A percentile compares a stretch with the other conserved stretches of the same genome.
phyloP scores from a whole-genome alignment of 1,284 basidiomycete genomes.

The Schizopora paradoxa region DNA sequence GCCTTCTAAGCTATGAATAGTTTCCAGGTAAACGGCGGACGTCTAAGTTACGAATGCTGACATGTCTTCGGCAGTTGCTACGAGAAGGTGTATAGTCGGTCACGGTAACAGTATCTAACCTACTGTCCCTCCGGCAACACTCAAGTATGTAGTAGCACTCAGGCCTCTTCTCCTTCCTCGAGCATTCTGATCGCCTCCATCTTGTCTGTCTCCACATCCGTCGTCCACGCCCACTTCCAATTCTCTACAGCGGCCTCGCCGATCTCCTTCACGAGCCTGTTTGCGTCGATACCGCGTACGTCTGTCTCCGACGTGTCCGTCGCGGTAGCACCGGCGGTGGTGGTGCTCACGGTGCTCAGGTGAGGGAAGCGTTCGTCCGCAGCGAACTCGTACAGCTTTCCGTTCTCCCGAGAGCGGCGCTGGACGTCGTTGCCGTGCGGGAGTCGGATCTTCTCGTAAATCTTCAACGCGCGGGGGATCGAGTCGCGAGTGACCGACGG shows the following conservation, averaged over 20 bases:
- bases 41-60: no score
- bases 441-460: conserved; percentile 35
- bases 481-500: conserved; percentile 19
- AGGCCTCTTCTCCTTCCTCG: no score
- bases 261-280: conserved; percentile 23
- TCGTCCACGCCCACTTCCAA: conserved; percentile 27
- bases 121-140: no score
- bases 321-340: background rate
- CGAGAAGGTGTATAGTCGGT: no score
- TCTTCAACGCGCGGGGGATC: conserved; percentile 25
- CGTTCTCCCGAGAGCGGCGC: conserved; percentile 25
- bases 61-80: no score
- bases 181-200: no score
- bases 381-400: conserved; percentile 26
- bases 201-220: conserved; percentile 13
- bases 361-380: conserved; percentile 19
- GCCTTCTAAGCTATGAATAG: no score
- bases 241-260: conserved; percentile 27
- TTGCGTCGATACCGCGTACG: background rate
- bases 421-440: conserved; percentile 30
- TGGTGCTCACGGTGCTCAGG: background rate
- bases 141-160: no score
- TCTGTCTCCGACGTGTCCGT: background rate
- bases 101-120: no score
- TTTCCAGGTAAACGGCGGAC: no score